Conservation (phyloP, 1,284 basidiomycete species). For the Omphalotus olearius region DNA sequence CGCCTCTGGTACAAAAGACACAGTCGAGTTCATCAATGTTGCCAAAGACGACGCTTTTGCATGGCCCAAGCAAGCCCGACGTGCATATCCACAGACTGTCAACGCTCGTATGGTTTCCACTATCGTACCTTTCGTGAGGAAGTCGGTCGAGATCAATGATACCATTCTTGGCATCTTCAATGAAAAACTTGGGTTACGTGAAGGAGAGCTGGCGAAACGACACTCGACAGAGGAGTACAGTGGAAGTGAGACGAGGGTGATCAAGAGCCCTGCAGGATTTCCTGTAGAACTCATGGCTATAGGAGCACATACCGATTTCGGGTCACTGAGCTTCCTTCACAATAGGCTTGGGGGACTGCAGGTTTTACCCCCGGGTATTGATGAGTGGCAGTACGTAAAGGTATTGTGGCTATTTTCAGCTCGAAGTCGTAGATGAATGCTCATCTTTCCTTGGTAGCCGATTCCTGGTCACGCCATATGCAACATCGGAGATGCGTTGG, state of each 20-base stretch:
- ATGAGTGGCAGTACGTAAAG: slow-evolving; percentile 68
- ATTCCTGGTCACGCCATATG: slow-evolving; percentile 52
- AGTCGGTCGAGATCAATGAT: slow-evolving; percentile 52
- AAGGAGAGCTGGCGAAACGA: slow-evolving; percentile 40
- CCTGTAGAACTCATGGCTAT: slow-evolving; percentile 32
- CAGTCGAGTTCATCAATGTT: slow-evolving; percentile 63
- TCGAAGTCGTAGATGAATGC: background rate
- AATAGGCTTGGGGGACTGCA: slow-evolving; percentile 72
- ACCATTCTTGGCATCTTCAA: slow-evolving; percentile 55
- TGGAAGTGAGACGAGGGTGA: slow-evolving; percentile 58
- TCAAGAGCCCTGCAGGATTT: slow-evolving; percentile 41
- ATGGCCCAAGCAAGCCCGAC: slow-evolving; percentile 46
- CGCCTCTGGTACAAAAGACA: slow-evolving; percentile 50
- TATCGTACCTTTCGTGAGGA: slow-evolving; percentile 52
- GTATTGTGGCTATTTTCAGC: slow-evolving; percentile 24
- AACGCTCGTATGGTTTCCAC: slow-evolving; percentile 45
- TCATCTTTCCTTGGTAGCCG: slow-evolving; percentile 32
- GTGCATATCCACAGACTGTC: slow-evolving; percentile 52
- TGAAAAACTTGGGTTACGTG: slow-evolving; percentile 48
- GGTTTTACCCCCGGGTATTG: slow-evolving; percentile 57
- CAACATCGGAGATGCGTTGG: slow-evolving; percentile 49
- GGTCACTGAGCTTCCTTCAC: slow-evolving; percentile 54
- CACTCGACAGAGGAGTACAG: slow-evolving; percentile 47
- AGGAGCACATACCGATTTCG: slow-evolving; percentile 58
- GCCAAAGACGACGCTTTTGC: slow-evolving; percentile 62